phyloP scores from a whole-genome alignment of 208 protist genomes.

The Trypanosoma grayi region DNA sequence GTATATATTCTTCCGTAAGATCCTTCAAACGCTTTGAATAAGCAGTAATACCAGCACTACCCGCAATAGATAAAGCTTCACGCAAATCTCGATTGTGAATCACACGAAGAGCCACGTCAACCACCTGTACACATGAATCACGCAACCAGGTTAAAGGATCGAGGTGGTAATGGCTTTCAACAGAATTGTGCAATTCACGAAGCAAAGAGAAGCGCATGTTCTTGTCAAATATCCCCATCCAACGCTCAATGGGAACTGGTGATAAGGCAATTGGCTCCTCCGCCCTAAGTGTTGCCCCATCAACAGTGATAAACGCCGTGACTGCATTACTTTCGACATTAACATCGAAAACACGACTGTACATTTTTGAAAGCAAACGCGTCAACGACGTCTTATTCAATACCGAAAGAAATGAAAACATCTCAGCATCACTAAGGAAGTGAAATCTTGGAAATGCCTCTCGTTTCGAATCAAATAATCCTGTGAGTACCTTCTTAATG shows the following conservation, averaged over 20 bases:
- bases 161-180: slow-evolving; percentile 32
- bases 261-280: slow-evolving; percentile 34
- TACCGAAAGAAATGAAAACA: slow-evolving; percentile 78
- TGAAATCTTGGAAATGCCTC: slow-evolving; percentile 91
- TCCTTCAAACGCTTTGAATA: slow-evolving; percentile 53
- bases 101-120: slow-evolving; percentile 65
- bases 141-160: slow-evolving; percentile 48
- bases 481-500: slow-evolving; percentile 82
- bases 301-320: slow-evolving; percentile 41
- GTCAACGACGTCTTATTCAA: slow-evolving; percentile 35
- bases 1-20: slow-evolving; percentile 50
- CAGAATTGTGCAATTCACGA: slow-evolving; percentile 38
- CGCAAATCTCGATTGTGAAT: slow-evolving; percentile 65
- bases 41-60: slow-evolving; percentile 41
- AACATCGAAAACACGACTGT: slow-evolving; percentile 44
- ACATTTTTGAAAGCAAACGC: slow-evolving; percentile 66
- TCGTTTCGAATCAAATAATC: slow-evolving; percentile 92
- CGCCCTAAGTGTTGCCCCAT: slow-evolving; percentile 49
- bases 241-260: slow-evolving; percentile 46
- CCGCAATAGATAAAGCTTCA: slow-evolving; percentile 49
- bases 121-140: slow-evolving; percentile 63
- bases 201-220: slow-evolving; percentile 54
- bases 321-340: slow-evolving; percentile 35
- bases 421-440: slow-evolving; percentile 87
- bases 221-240: slow-evolving; percentile 69